Base-by-base conservation (phyloP, 306 rosid genomes). In the Cicer cuneatum region DNA sequence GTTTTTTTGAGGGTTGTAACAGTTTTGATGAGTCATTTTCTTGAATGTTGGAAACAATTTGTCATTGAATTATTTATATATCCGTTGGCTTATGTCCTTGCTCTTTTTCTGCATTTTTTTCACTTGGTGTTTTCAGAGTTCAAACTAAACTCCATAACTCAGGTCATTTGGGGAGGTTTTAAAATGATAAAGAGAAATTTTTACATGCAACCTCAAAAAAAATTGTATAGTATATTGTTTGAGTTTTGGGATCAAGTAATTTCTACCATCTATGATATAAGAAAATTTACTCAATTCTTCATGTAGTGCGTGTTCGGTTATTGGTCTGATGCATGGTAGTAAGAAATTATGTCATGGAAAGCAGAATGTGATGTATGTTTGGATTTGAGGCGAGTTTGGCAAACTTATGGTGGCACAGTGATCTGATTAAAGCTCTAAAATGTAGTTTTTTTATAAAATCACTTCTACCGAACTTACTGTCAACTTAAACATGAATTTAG, bases 1-100 rank as follows among this genome's bases (percentile, higher is more conserved):
- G 12, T 33, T 63, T 38, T 24, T 29, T 42, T 24, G 3, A 2
- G 51, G 78, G 47, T 80, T 70, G 46, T 24, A 63, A 58, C 81
- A 85, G 81, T 85, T 84, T 85, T 85, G 88, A 45, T 16, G 43
- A 53, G 77, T 81, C 71, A 33, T 84, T 76, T 49, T 11, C 43
- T 62, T 74, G 41, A 64, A 54, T 40, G 74, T 66, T 9, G 45
- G 39, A 58, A 67, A 59, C 80, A 41, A 1, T 18, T 61, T 67
- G 45, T 66, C 75, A 41, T 81, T 73, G 49, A 73, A 81, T 74
- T 64, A 47, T 78, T 64, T 84, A 69, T 74, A 70, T 78, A 64
- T 81, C 33, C 3, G 63, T 24, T 52, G 45, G 77, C 33, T 63
- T 66, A 11, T 41, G 19, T 16, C 47, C 18, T 3, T 18, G 40